phyloP scores from a whole-genome alignment of 2,329 filamentous ascomycete species.

The Zymoseptoria ardabiliae region DNA sequence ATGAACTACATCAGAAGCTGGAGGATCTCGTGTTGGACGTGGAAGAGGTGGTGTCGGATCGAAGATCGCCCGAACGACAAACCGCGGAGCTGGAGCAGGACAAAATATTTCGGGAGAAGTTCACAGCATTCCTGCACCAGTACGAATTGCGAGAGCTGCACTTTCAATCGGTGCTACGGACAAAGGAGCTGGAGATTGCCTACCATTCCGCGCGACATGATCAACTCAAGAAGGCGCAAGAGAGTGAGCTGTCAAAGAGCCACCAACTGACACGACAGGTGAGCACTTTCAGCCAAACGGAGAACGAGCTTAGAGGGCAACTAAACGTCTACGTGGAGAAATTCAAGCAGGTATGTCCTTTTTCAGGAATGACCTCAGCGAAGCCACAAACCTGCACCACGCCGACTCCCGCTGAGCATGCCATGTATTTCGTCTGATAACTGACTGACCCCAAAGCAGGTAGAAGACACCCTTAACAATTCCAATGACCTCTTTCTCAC shows the following conservation, averaged over 20 bases:
- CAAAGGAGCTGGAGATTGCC: conserved; percentile 92
- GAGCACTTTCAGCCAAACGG: conserved; percentile 90
- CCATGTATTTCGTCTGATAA: conserved; percentile 19
- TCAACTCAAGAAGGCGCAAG: conserved; percentile 80
- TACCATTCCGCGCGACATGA: conserved; percentile 84
- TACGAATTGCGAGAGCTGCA: conserved; percentile 93
- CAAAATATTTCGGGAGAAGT: conserved; percentile 73
- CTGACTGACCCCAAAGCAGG: conserved; percentile 55
- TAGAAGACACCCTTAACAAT: conserved; percentile 97
- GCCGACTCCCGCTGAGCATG: neutral
- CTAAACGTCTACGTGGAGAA: conserved; percentile 98
- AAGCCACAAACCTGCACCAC: neutral
- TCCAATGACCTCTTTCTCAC: conserved; percentile 96
- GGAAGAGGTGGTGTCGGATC: conserved; percentile 79
- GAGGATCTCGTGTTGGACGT: conserved; percentile 74
- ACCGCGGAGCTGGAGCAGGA: conserved; percentile 82
- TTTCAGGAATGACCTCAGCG: neutral
- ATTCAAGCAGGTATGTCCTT: conserved; percentile 80
- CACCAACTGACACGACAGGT: conserved; percentile 85
- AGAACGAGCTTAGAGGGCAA: conserved; percentile 86
- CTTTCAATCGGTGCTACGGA: conserved; percentile 83
- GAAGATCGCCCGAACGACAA: conserved; percentile 65
- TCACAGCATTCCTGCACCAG: conserved; percentile 93
- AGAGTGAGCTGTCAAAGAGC: conserved; percentile 70
- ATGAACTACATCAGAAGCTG: conserved; percentile 78